Evolutionary conservation across 1,284 basidiomycete species (phyloP), one percentile per base, ranked within the genome.

Genomic region (Apiotrichum veenhuisii): DNA sequence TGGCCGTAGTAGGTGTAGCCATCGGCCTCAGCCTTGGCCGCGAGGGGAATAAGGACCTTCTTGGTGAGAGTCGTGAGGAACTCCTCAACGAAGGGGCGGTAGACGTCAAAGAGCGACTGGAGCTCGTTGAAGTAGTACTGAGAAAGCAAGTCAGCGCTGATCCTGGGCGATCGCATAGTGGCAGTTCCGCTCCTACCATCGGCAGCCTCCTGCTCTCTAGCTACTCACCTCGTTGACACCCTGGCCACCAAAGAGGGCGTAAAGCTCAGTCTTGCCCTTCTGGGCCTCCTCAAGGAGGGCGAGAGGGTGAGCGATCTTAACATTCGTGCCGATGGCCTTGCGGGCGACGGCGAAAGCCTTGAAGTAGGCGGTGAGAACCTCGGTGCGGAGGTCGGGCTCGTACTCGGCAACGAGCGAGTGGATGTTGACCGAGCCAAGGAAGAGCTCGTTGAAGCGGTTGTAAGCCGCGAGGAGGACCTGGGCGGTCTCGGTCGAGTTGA

Each of bases 171-270:
- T 9, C 3, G 18, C 11, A 17, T 14, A 17, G 18, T 17, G 23
- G 17, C 14, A 12, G 25, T 15, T 26, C 4, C n/a, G n/a, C n/a
- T n/a, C n/a, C n/a, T n/a, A n/a, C n/a, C n/a, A n/a, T n/a, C n/a
- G n/a, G n/a, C n/a, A n/a, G n/a, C n/a, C n/a, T n/a, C n/a, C n/a
- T n/a, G n/a, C n/a, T 38, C n/a, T 23, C 22, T 9, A 36, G 45
- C 12, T 22, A 75, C 79, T 71, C 63, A 80, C 77, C 78, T 98
- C 95, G 77, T 98, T 98, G 64, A 89, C 91, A 65, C 95, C 95
- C 77, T 98, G 95, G n/a, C 96, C 96, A 62, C 95, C 95, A 70
- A 98, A 98, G 56, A 98, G 81, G 55, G 90, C 95, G 79, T 89
- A 97, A 64, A 96, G 80, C 59, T 88, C 87, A 34, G 91, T 87